phyloP scores from a whole-genome alignment of 805 yeast genomes.

The Yamadazyma phyllophila region DNA sequence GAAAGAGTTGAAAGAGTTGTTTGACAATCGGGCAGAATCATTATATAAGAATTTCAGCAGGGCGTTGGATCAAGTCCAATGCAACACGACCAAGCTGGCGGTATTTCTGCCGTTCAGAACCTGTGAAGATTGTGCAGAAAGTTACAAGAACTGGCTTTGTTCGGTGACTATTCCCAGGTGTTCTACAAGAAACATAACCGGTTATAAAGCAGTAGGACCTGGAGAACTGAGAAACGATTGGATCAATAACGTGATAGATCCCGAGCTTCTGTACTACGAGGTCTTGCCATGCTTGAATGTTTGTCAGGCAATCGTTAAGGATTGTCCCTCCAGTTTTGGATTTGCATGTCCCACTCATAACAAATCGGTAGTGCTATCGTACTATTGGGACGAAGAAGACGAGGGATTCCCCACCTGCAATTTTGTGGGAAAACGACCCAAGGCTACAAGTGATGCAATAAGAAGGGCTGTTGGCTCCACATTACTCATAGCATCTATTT shows the following conservation, averaged over 20 bases:
- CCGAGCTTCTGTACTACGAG: slow-evolving; percentile 69
- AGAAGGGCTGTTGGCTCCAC: background rate
- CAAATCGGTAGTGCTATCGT: slow-evolving; percentile 36
- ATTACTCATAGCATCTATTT: background rate
- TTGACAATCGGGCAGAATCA: slow-evolving; percentile 60
- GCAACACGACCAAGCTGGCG: slow-evolving; percentile 66
- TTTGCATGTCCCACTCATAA: slow-evolving; percentile 66
- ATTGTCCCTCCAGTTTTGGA: slow-evolving; percentile 77
- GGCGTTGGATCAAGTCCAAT: slow-evolving; percentile 72
- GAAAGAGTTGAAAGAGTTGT: slow-evolving; percentile 32
- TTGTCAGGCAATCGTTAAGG: slow-evolving; percentile 74
- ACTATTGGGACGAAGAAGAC: slow-evolving; percentile 38
- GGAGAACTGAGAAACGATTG: slow-evolving; percentile 59
- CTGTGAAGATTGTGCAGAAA: slow-evolving; percentile 67
- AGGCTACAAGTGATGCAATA: slow-evolving; percentile 1
- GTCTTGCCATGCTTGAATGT: slow-evolving; percentile 81
- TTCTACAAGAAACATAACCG: slow-evolving; percentile 46
- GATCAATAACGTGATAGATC: slow-evolving; percentile 48
- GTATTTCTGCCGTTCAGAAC: slow-evolving; percentile 70
- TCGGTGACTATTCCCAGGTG: slow-evolving; percentile 87
- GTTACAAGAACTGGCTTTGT: slow-evolving; percentile 88
- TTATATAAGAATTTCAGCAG: slow-evolving; percentile 66
- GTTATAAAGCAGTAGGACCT: slow-evolving; percentile 45
- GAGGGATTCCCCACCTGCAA: slow-evolving; percentile 34
- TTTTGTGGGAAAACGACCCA: slow-evolving; percentile 27